phyloP scores from a whole-genome alignment of 2,329 filamentous ascomycete genomes.

The Epichloe coenophiala region DNA sequence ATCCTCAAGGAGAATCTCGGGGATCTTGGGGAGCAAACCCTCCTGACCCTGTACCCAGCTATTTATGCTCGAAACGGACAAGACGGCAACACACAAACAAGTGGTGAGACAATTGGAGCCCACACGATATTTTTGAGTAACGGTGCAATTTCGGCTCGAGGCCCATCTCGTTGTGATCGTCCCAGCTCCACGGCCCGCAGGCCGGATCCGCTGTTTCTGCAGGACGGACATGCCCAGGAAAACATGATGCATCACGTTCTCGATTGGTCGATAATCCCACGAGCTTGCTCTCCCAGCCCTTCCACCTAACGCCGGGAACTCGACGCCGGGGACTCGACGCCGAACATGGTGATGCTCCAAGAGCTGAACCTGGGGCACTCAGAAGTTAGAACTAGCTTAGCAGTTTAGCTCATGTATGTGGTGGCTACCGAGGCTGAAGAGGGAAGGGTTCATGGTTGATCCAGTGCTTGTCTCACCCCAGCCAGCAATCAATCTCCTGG shows the following conservation, averaged over 20 bases:
- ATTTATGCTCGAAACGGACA: background rate
- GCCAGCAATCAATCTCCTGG: background rate
- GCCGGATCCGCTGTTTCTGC: too few relatives aligned
- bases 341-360: background rate
- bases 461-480: background rate
- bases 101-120: background rate
- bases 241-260: too few relatives aligned
- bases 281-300: too few relatives aligned
- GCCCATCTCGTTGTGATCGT: background rate
- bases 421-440: background rate
- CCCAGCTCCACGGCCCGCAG: too few relatives aligned
- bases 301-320: too few relatives aligned
- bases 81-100: background rate
- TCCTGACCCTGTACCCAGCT: background rate
- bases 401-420: too few relatives aligned
- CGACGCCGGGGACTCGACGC: too few relatives aligned
- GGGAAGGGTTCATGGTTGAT: background rate
- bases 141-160: background rate
- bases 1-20: background rate
- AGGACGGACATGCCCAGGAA: too few relatives aligned
- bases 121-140: background rate
- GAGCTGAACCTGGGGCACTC: background rate
- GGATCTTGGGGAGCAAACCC: background rate
- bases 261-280: too few relatives aligned
- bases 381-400: too few relatives aligned